A percentile compares a stretch with the other conserved stretches of the same genome.
Evolutionary conservation across 352 stramenopile species (phyloP).

Genomic region (Pythium folliculosum): DNA sequence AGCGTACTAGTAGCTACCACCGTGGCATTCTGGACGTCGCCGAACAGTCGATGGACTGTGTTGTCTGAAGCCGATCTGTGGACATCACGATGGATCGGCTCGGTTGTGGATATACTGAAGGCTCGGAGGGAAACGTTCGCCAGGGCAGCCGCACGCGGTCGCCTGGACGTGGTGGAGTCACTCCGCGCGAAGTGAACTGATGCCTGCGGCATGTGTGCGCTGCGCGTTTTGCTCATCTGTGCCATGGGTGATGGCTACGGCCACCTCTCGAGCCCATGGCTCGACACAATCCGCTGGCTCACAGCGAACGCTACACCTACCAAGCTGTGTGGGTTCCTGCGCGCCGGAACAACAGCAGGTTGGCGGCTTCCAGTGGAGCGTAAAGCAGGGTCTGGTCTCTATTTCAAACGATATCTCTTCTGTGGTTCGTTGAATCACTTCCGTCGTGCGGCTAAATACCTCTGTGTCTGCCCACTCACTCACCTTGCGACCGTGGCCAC

Average conservation of each 20-base stretch:
- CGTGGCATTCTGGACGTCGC: too few species aligned
- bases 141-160: not conserved
- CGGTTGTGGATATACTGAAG: too few species aligned
- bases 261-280: not conserved
- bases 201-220: not conserved
- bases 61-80: too few species aligned
- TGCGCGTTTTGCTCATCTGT: not conserved
- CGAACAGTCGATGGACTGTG: too few species aligned
- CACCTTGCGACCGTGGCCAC: not conserved
- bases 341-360: not conserved
- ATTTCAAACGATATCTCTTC: too few species aligned
- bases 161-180: not conserved
- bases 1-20: too few species aligned
- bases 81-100: too few species aligned
- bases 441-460: too few species aligned
- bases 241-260: not conserved
- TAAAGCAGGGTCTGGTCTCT: too few species aligned
- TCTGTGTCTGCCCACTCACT: too few species aligned
- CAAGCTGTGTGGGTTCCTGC: not conserved
- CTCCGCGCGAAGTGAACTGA: not conserved
- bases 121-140: too few species aligned
- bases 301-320: not conserved
- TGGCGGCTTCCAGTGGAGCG: not conserved
- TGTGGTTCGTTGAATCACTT: too few species aligned
- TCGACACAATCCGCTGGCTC: constrained; percentile 1